These are phyloP conservation scores for Chalciporus sphaerocephalus DNA, from an alignment of 768 basidiomycete species.

Conservation along the genomic window DNA sequence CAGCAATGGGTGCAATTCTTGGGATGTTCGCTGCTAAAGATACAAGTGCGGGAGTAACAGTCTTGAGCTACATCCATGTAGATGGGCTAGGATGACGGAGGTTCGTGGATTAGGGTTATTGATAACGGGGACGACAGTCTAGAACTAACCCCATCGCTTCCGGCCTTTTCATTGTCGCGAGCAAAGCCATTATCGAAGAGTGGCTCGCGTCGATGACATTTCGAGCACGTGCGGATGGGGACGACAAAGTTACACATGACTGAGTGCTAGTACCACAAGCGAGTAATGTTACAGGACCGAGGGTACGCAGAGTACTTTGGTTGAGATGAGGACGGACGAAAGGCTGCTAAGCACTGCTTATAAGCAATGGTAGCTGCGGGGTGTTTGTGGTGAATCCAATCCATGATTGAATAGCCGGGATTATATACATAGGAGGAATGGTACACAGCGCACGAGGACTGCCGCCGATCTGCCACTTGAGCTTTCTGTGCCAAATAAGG, in stretches of 20 bases:
- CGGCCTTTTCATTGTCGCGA: conserved; percentile 16
- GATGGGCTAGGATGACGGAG: conserved; percentile 5
- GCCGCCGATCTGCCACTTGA: too few relatives aligned
- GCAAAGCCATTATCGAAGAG: conserved; percentile 20
- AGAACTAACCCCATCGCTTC: conserved; percentile 17
- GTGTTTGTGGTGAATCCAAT: background rate
- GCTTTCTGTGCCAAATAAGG: background rate
- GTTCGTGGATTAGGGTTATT: background rate
- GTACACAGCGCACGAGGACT: background rate
- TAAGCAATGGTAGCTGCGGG: background rate
- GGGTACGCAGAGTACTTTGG: background rate
- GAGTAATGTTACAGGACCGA: background rate
- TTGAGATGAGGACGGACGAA: background rate
- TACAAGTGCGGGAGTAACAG: conserved; percentile 28
- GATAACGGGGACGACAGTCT: background rate
- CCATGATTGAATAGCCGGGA: background rate
- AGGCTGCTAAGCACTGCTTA: background rate
- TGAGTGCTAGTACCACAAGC: background rate
- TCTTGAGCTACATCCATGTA: conserved; percentile 33
- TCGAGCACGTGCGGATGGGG: conserved; percentile 30
- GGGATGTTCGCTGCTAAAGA: conserved; percentile 29
- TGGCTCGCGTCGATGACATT: conserved; percentile 24
- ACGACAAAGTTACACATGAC: conserved; percentile 30
- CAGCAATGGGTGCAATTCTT: conserved; percentile 22
- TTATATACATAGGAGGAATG: background rate